Conservation (phyloP, 1,284 basidiomycete genomes). For the Meripilus lineatus region DNA sequence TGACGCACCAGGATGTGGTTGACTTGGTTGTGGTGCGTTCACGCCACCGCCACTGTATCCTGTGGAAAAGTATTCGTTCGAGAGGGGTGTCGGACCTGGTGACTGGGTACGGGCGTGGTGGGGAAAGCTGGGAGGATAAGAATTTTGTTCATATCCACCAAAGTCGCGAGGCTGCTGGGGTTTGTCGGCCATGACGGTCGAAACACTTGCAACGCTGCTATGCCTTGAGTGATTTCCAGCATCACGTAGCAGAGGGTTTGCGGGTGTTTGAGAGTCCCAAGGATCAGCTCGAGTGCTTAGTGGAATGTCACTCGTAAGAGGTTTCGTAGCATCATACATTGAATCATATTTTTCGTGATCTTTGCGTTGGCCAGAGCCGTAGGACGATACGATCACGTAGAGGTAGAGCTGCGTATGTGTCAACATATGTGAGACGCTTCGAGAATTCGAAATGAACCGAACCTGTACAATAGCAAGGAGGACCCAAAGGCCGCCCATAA, state of each 20-base stretch:
- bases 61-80: slow-evolving; percentile 21
- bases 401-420: slow-evolving; percentile 59
- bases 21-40: slow-evolving; percentile 35
- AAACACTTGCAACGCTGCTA: slow-evolving; percentile 51
- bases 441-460: slow-evolving; percentile 17
- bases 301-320: slow-evolving; percentile 61
- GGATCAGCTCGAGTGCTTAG: slow-evolving; percentile 61
- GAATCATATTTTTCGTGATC: slow-evolving; percentile 82
- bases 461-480: slow-evolving; percentile 75
- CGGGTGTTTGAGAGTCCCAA: slow-evolving; percentile 66
- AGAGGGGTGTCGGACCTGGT: slow-evolving; percentile 37
- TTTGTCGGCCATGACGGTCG: slow-evolving; percentile 49
- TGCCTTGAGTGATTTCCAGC: slow-evolving; percentile 27
- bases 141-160: slow-evolving; percentile 27
- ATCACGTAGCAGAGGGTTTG: slow-evolving; percentile 31
- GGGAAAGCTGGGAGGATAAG: slow-evolving; percentile 25
- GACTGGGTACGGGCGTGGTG: slow-evolving; percentile 38
- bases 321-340: slow-evolving; percentile 62
- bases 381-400: slow-evolving; percentile 65
- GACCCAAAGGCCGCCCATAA: slow-evolving; percentile 85
- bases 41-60: slow-evolving; percentile 21
- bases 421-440: not conserved
- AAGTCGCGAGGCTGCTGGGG: slow-evolving; percentile 40
- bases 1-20: slow-evolving; percentile 49
- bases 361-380: slow-evolving; percentile 66